A percentile compares a stretch with the other conserved stretches of the same genome.
These are phyloP conservation scores for Rhodamnia argentea DNA, from an alignment of 345 rosid species.

Conservation along the genomic window DNA sequence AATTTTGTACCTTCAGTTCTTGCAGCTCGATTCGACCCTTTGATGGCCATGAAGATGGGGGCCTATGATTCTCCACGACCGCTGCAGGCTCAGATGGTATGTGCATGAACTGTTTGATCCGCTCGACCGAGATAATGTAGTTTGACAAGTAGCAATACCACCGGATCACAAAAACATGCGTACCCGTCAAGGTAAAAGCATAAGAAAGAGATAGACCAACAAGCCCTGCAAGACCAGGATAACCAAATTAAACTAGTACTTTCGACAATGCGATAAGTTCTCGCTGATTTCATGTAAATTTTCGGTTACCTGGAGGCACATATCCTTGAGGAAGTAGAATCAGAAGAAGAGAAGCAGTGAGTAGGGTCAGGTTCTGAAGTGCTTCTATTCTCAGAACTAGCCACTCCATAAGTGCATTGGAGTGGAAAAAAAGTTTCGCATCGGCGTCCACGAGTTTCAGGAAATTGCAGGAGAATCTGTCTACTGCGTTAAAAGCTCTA, in stretches of 20 bases:
- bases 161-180: conserved; percentile 41
- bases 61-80: conserved; percentile 42
- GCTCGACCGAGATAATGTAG: conserved; percentile 59
- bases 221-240: conserved; percentile 24
- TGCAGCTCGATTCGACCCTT: conserved; percentile 60
- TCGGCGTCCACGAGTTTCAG: conserved; percentile 56
- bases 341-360: conserved; percentile 64
- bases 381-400: conserved; percentile 54
- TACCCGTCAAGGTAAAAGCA: conserved; percentile 45
- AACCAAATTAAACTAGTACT: not conserved
- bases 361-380: conserved; percentile 59
- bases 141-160: conserved; percentile 59
- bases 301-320: conserved; percentile 34
- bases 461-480: conserved; percentile 55
- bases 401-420: conserved; percentile 83
- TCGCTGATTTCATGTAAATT: not conserved
- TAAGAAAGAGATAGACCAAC: conserved; percentile 77
- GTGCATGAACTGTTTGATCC: conserved; percentile 69
- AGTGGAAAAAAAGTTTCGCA: conserved; percentile 64
- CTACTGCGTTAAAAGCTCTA: conserved; percentile 60
- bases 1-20: conserved; percentile 37
- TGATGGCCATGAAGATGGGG: conserved; percentile 60
- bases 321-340: conserved; percentile 57
- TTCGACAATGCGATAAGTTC: not conserved
- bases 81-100: conserved; percentile 57